A percentile compares a stretch with the other conserved stretches of the same genome.
phyloP scores from a whole-genome alignment of 805 yeast species.

The Pichia insulana region DNA sequence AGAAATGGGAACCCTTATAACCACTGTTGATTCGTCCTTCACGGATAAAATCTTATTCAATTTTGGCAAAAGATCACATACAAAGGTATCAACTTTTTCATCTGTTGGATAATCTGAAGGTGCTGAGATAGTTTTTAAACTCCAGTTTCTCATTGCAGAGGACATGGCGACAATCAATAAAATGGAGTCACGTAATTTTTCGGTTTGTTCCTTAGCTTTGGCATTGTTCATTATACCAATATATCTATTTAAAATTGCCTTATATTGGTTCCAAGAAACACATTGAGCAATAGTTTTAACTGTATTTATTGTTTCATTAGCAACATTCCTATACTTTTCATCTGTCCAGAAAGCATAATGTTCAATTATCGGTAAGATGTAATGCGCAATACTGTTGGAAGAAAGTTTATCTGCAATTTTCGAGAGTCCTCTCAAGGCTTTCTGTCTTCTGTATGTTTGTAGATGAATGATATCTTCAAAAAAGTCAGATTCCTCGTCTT shows the following conservation, averaged over 20 bases:
- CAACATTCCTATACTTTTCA: constrained; percentile 51
- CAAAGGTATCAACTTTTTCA: constrained; percentile 35
- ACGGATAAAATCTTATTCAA: constrained; percentile 49
- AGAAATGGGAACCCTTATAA: constrained; percentile 67
- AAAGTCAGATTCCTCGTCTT: constrained; percentile 72
- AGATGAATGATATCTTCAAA: constrained; percentile 63
- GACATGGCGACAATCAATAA: constrained; percentile 50
- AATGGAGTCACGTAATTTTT: constrained; percentile 48
- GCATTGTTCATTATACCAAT: constrained; percentile 26
- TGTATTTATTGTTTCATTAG: constrained; percentile 56
- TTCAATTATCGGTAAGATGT: constrained; percentile 78
- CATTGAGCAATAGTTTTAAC: constrained; percentile 50
- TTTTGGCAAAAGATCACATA: constrained; percentile 55
- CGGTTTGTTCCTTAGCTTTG: constrained; percentile 24
- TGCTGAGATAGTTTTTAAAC: constrained; percentile 5
- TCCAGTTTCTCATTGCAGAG: constrained; percentile 29
- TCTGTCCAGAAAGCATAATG: constrained; percentile 55
- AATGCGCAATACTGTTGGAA: constrained; percentile 61
- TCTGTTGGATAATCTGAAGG: constrained; percentile 30
- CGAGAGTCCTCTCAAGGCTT: constrained; percentile 64
- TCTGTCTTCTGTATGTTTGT: constrained; percentile 77
- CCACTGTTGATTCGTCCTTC: constrained; percentile 73
- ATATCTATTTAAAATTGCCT: constrained; percentile 66
- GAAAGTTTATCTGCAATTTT: constrained; percentile 38
- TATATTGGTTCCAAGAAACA: constrained; percentile 72